Evolutionary conservation across 2,329 filamentous ascomycete genomes (phyloP), one percentile per base, ranked within the genome.

Genomic region (Beauveria brongniartii): DNA sequence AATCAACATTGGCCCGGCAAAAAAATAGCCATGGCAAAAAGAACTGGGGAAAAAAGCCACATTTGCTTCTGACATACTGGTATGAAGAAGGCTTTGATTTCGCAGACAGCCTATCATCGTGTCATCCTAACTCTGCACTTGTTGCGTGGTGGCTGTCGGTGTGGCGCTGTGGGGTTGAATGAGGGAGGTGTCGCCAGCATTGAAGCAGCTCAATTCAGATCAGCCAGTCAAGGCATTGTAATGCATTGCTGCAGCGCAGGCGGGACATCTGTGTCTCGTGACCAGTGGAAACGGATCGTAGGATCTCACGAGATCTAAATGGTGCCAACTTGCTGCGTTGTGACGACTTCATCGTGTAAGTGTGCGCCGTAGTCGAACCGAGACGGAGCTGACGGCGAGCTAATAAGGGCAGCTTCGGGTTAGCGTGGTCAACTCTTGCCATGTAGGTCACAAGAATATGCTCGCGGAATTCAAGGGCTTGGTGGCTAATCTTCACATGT

Each of bases 101-200:
- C 12, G 34, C 12, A 37, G 34, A 12, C 34, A 37, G 12, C 34
- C 34, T 37, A 5, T 12, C 34, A 16, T 16, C 5, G 12, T 16
- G 34, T 10, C 34, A 37, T 37, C 6, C 26, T 20, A 12, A 30
- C 30, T 20, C 9, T 47, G 16, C n/a, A 30, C 47, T 34, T 40
- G 48, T 40, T 34, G 24, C 56, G 20, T 46, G 47, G 56, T 59
- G 56, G 40, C 56, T 53, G 56, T 37, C 40, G n/a, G 40, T 26
- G 46, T 59, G 48, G 56, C 56, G 47, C 37, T 59, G 48, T 46
- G 48, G 56, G 56, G 48, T 59, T 46, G 14, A 59, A 37, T 2
- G 47, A 20, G 30, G n/a, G 26, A 26, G 46, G 14, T 22, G 34
- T 52, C 44, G 20, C 20, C 52, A 40, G 55, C 44, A 28, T 41